A percentile compares a stretch with the other conserved stretches of the same genome.
phyloP scores from a whole-genome alignment of 306 rosid genomes.

The Rosa chinensis region DNA sequence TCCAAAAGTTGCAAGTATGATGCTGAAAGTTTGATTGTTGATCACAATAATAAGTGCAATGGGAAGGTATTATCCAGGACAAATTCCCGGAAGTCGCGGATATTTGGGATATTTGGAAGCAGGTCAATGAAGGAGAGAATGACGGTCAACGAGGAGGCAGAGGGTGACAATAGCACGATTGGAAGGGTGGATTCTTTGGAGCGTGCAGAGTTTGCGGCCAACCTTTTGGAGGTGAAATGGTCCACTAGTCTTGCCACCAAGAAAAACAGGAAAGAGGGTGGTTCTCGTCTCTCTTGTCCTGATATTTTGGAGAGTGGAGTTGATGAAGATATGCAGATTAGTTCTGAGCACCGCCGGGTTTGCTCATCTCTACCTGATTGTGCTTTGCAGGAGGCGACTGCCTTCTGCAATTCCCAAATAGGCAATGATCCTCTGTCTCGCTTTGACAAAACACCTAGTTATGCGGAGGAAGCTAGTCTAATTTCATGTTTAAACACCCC shows the following conservation, averaged over 20 bases:
- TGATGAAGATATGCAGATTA: conserved; percentile 19
- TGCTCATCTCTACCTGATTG: conserved; percentile 32
- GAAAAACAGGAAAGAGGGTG: conserved; percentile 30
- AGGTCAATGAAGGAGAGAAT: conserved; percentile 42
- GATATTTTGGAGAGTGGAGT: conserved; percentile 16
- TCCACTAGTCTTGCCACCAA: conserved; percentile 56
- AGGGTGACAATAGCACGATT: conserved; percentile 13
- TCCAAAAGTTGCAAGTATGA: conserved; percentile 43
- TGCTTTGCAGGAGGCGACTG: conserved; percentile 22
- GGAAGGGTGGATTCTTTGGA: conserved; percentile 47
- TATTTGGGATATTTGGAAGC: conserved; percentile 64
- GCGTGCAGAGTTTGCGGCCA: conserved; percentile 79
- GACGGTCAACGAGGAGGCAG: conserved; percentile 10
- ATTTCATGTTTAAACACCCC: conserved; percentile 6
- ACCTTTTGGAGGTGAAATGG: conserved; percentile 86
- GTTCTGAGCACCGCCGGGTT: conserved; percentile 12
- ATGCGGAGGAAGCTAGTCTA: conserved; percentile 20
- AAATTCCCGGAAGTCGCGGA: conserved; percentile 42
- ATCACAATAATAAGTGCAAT: conserved; percentile 35
- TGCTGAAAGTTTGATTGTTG: conserved; percentile 22
- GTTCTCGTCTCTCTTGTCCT: conserved; percentile 23
- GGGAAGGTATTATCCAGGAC: conserved; percentile 34
- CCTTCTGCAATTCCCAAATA: conserved; percentile 25
- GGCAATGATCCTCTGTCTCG: neutral
- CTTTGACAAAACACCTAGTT: neutral